phyloP scores from a whole-genome alignment of 2,329 filamentous ascomycete species.

The Parastagonospora nodorum region DNA sequence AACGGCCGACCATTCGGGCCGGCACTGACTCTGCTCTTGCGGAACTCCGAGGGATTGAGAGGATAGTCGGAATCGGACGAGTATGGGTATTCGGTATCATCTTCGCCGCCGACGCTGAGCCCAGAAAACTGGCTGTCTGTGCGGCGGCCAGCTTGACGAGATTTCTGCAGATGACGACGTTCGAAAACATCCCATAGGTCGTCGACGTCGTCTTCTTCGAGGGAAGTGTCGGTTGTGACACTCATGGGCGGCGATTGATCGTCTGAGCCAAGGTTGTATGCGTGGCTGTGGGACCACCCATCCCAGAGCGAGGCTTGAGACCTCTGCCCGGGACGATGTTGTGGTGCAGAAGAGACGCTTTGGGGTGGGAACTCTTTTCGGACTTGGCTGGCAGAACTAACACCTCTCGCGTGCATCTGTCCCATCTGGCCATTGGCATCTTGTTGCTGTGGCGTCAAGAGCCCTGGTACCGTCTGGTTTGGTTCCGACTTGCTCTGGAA shows the following conservation, averaged over 20 bases:
- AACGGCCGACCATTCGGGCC: constrained; percentile 40
- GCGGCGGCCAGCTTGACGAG: constrained; percentile 10
- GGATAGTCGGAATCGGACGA: constrained; percentile 12
- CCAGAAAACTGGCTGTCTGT: constrained; percentile 10
- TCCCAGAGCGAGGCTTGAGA: constrained; percentile 39
- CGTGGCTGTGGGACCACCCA: constrained; percentile 39
- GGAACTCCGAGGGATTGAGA: constrained; percentile 1
- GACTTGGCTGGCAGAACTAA: constrained; percentile 43
- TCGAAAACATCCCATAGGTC: constrained; percentile 43
- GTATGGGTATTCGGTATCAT: constrained; percentile 1
- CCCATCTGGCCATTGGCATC: constrained; percentile 40
- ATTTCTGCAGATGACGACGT: constrained; percentile 14
- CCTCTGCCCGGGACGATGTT: constrained; percentile 31
- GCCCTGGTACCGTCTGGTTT: constrained; percentile 43
- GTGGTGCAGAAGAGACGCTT: constrained; percentile 22
- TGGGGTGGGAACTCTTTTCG: constrained; percentile 26
- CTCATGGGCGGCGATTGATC: constrained; percentile 39
- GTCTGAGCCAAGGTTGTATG: constrained; percentile 36
- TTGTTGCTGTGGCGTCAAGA: constrained; percentile 43
- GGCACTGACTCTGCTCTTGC: constrained; percentile 31
- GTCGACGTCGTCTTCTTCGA: constrained; percentile 44
- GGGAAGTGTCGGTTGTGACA: constrained; percentile 36
- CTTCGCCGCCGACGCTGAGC: constrained; percentile 1
- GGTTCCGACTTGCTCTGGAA: constrained; percentile 49
- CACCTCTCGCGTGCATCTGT: constrained; percentile 41